phyloP scores from a whole-genome alignment of 2,329 filamentous ascomycete genomes.

The Penicillium occitanis region DNA sequence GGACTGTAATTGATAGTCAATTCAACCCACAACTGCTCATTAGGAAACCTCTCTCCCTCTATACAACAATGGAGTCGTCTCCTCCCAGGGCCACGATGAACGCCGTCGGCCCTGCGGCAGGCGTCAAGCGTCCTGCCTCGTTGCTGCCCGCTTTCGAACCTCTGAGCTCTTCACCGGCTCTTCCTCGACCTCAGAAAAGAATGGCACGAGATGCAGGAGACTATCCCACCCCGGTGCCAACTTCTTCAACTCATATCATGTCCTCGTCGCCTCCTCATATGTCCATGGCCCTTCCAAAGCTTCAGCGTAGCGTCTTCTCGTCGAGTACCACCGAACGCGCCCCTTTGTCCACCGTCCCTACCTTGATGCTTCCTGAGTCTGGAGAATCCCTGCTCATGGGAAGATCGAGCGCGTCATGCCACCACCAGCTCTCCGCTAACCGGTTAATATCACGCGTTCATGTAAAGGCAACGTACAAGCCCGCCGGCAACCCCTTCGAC shows the following conservation, averaged over 20 bases:
- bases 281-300: slow-evolving; percentile 50
- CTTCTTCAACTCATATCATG: slow-evolving; percentile 87
- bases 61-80: slow-evolving; percentile 41
- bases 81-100: slow-evolving; percentile 36
- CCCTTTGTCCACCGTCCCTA: slow-evolving; percentile 80
- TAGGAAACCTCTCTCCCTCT: background rate
- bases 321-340: slow-evolving; percentile 65
- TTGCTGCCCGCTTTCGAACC: slow-evolving; percentile 53
- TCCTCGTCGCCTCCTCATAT: slow-evolving; percentile 75
- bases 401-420: slow-evolving; percentile 89
- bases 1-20: background rate
- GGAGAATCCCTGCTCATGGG: slow-evolving; percentile 85
- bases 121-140: slow-evolving; percentile 49
- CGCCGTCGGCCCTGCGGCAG: slow-evolving; percentile 34
- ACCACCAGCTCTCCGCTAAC: slow-evolving; percentile 90
- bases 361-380: slow-evolving; percentile 74
- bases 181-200: slow-evolving; percentile 50
- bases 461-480: slow-evolving; percentile 80
- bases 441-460: slow-evolving; percentile 91
- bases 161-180: slow-evolving; percentile 49
- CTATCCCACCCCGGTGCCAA: slow-evolving; percentile 92
- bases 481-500: slow-evolving; percentile 65
- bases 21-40: slow-evolving; percentile 4
- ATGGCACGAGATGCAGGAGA: slow-evolving; percentile 46
- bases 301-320: slow-evolving; percentile 61